Evolutionary conservation across 768 basidiomycete species (phyloP).

Genomic region (Xerocomellus dryophilus): DNA sequence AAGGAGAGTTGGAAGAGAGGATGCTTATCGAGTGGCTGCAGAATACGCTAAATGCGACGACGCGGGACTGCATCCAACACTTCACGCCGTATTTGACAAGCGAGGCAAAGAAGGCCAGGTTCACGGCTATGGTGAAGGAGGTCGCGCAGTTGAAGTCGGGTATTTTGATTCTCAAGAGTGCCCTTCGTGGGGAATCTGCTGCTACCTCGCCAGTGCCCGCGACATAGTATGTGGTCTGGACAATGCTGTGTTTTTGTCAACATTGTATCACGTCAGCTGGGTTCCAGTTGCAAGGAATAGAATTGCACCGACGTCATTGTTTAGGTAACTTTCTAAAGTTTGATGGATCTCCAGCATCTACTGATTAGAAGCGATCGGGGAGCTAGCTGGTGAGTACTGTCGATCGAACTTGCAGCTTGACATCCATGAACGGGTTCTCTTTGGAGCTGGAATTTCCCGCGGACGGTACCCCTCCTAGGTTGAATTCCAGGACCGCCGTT

Average conservation of each 20-base stretch:
- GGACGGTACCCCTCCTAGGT: background rate
- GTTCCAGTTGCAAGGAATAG: constrained; percentile 5
- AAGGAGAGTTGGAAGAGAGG: constrained; percentile 56
- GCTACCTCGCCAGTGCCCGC: constrained; percentile 22
- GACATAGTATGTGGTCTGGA: constrained; percentile 23
- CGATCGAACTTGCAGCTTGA: constrained; percentile 16
- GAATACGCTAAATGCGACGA: constrained; percentile 65
- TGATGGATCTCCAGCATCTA: background rate
- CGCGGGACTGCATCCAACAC: constrained; percentile 75
- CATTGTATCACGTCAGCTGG: constrained; percentile 18
- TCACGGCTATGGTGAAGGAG: constrained; percentile 78
- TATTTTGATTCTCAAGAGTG: constrained; percentile 53
- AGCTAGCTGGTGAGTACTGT: constrained; percentile 13
- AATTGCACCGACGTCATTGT: background rate
- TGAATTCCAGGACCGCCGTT: constrained; percentile 7
- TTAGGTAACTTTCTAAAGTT: background rate
- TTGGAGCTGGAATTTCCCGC: background rate
- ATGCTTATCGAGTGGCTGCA: constrained; percentile 77
- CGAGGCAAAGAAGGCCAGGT: constrained; percentile 64
- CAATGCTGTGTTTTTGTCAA: constrained; percentile 13
- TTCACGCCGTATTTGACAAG: constrained; percentile 75
- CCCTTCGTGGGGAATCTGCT: constrained; percentile 33
- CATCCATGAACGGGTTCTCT: background rate
- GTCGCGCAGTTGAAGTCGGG: constrained; percentile 71
- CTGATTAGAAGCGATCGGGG: background rate